A percentile compares a stretch with the other conserved stretches of the same genome.
phyloP scores from a whole-genome alignment of 805 yeast genomes.

The Wickerhamomyces tratensis region DNA sequence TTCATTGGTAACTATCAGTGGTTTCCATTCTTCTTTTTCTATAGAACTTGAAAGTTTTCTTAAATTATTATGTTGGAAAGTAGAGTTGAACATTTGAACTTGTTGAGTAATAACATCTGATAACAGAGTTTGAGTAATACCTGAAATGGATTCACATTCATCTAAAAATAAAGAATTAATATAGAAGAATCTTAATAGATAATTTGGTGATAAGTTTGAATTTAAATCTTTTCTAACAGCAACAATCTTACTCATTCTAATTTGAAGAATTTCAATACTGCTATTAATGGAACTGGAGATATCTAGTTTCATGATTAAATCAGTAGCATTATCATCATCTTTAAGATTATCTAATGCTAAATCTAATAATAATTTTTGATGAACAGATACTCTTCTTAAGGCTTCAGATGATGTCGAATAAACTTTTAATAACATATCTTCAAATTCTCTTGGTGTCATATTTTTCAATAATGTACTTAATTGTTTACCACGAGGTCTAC shows the following conservation, averaged over 20 bases:
- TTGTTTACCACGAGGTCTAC: constrained; percentile 20
- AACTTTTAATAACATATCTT: constrained; percentile 51
- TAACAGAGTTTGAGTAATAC: constrained; percentile 45
- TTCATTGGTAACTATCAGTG: constrained; percentile 40
- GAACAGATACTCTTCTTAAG: constrained; percentile 61
- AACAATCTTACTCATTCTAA: constrained; percentile 68
- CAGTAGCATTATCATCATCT: constrained; percentile 23
- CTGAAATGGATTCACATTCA: constrained; percentile 80
- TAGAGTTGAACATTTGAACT: constrained; percentile 44
- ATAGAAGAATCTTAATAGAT: constrained; percentile 58
- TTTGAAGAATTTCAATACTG: constrained; percentile 64
- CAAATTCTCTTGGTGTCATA: constrained; percentile 68
- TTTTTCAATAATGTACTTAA: constrained; percentile 44
- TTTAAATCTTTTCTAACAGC: constrained; percentile 69
- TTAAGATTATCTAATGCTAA: constrained; percentile 39
- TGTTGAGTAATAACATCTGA: constrained; percentile 63
- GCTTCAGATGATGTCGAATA: constrained; percentile 63
- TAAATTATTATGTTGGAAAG: constrained; percentile 43
- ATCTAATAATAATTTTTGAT: constrained; percentile 72
- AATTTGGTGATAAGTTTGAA: constrained; percentile 43
- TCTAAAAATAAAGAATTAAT: constrained; percentile 60
- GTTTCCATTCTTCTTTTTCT: constrained; percentile 76
- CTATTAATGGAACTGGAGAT: constrained; percentile 54
- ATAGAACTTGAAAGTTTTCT: constrained; percentile 36
- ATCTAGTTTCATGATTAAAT: constrained; percentile 49